A percentile compares a stretch with the other conserved stretches of the same genome.
phyloP scores from a whole-genome alignment of 225 moss, liverwort and hornwort genomes.

The Marchantia polymorpha region DNA sequence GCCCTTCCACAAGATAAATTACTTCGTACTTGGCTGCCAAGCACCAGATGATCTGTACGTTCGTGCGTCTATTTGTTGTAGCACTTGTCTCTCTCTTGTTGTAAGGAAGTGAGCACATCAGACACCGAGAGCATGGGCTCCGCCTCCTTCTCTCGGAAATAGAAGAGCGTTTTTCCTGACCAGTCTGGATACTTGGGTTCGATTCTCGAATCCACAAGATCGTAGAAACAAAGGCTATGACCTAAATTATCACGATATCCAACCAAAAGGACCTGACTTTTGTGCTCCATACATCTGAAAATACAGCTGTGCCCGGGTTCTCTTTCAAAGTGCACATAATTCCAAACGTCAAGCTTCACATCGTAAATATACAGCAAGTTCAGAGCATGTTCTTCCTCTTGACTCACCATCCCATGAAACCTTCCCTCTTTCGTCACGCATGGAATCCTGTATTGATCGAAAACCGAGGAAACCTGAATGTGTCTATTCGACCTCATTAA shows the following conservation, averaged over 20 bases:
- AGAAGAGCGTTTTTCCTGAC: too few species aligned
- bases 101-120: too few species aligned
- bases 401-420: slow-evolving; percentile 5
- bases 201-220: too few species aligned
- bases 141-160: too few species aligned
- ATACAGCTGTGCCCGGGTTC: neutral
- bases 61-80: too few species aligned
- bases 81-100: too few species aligned
- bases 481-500: neutral
- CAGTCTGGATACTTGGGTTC: too few species aligned
- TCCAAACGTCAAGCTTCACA: neutral
- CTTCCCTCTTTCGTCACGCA: neutral
- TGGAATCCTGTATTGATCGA: neutral
- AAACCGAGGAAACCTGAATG: neutral
- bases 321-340: neutral
- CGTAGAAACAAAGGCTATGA: too few species aligned
- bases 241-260: neutral
- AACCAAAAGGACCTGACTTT: neutral
- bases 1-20: too few species aligned
- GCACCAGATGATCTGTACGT: too few species aligned
- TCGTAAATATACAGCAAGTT: neutral
- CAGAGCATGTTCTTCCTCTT: neutral
- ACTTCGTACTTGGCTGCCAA: too few species aligned
- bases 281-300: neutral
- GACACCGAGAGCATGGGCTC: too few species aligned